Percentiles rank a stretch among this genome's conserved stretches.
Conservation (phyloP, 805 yeast genomes). For the Myxozyma monticola region DNA sequence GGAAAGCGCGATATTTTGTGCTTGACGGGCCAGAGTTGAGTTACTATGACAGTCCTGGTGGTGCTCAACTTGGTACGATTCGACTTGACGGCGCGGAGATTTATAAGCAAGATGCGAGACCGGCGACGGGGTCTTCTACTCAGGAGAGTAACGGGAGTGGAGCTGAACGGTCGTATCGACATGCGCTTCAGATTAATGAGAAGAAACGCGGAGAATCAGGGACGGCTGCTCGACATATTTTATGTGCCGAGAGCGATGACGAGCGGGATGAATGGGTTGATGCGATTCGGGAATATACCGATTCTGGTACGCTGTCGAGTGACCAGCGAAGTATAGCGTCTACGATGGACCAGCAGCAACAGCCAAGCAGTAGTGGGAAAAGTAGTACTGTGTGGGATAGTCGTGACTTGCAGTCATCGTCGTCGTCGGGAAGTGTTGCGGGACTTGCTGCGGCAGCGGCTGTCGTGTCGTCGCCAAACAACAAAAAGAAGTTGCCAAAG, state of each 20-base stretch:
- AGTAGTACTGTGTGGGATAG: neutral
- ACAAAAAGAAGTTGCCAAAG: constrained; percentile 14
- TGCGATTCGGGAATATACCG: constrained; percentile 35
- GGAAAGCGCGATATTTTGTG: constrained; percentile 72
- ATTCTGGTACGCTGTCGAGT: neutral
- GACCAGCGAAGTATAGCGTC: constrained; percentile 12
- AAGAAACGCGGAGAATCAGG: constrained; percentile 42
- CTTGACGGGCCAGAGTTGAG: constrained; percentile 60
- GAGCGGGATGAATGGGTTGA: constrained; percentile 77
- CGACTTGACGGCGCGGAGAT: constrained; percentile 53
- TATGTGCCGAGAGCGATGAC: constrained; percentile 76
- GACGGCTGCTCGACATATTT: constrained; percentile 47
- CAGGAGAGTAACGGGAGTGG: neutral
- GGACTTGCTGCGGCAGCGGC: constrained; percentile 3
- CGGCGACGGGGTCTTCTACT: neutral
- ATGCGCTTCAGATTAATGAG: constrained; percentile 56
- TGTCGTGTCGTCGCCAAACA: constrained; percentile 5
- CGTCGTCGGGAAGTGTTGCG: neutral
- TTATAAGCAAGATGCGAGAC: constrained; percentile 20
- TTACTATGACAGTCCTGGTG: constrained; percentile 59
- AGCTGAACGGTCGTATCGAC: constrained; percentile 45
- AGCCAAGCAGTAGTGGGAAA: too few relatives aligned
- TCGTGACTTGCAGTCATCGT: neutral
- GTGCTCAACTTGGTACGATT: constrained; percentile 54
- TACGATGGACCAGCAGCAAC: too few relatives aligned